Percentiles rank a stretch among this genome's conserved stretches.
These are phyloP conservation scores for Malus hybrid DNA, from an alignment of 331 rosid species.

Conservation along the genomic window DNA sequence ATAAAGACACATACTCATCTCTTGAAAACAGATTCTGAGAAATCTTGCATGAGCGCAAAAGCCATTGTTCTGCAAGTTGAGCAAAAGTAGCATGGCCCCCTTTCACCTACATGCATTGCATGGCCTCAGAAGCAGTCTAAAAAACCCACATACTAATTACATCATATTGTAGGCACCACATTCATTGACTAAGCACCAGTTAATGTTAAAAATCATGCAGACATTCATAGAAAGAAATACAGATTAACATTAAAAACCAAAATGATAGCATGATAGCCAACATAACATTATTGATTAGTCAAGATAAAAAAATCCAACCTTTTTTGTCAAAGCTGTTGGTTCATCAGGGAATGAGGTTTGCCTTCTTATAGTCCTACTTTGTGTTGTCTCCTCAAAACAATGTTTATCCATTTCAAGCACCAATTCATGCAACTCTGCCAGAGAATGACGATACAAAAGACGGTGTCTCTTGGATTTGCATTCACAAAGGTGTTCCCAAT, in stretches of 20 bases:
- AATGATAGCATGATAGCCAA: not conserved
- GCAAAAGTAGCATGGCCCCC: slow-evolving; percentile 43
- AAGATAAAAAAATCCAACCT: slow-evolving; percentile 33
- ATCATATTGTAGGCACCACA: not conserved
- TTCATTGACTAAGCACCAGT: not conserved
- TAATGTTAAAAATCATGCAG: no score
- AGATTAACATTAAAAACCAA: not conserved
- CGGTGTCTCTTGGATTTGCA: slow-evolving; percentile 61
- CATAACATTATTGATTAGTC: not conserved
- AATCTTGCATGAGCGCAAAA: slow-evolving; percentile 45
- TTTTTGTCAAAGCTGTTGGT: slow-evolving; percentile 51
- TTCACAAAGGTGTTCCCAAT: slow-evolving; percentile 89
- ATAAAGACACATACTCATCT: slow-evolving; percentile 45
- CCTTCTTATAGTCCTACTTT: slow-evolving; percentile 37
- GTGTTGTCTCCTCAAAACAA: slow-evolving; percentile 40
- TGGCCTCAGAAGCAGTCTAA: slow-evolving; percentile 20
- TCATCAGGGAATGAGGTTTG: slow-evolving; percentile 36
- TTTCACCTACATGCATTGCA: slow-evolving; percentile 51
- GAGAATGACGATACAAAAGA: slow-evolving; percentile 83
- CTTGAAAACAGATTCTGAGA: slow-evolving; percentile 43
- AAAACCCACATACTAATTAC: not conserved
- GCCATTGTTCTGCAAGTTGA: slow-evolving; percentile 76
- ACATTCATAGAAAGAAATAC: not conserved
- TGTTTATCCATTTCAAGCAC: slow-evolving; percentile 46
- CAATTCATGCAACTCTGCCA: slow-evolving; percentile 70